Evolutionary conservation across 495 filamentous ascomycete genomes (phyloP).

Genomic region (Astrocystis sublimbata): DNA sequence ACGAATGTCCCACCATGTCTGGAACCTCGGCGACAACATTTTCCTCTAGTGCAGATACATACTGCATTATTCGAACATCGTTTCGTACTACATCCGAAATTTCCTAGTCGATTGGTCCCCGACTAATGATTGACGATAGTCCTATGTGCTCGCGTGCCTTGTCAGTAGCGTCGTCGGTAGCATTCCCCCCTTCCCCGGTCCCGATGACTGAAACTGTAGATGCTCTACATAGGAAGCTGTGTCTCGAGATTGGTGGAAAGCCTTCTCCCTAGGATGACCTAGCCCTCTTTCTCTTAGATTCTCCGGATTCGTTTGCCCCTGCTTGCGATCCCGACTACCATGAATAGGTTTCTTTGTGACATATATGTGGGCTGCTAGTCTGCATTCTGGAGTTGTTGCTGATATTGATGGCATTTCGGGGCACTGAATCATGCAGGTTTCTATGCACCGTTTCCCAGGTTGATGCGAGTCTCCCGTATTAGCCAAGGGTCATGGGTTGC

Average conservation of each 20-base stretch:
- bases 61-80: background rate
- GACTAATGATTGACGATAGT: background rate
- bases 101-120: background rate
- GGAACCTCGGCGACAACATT: background rate
- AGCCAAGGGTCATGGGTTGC: constrained; percentile 4
- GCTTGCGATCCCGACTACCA: background rate
- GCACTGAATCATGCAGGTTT: constrained; percentile 15
- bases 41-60: background rate
- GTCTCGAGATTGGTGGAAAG: background rate
- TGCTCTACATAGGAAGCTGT: background rate
- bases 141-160: too few relatives aligned
- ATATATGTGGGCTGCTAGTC: background rate
- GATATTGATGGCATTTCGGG: background rate
- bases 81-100: background rate
- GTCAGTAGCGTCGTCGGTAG: background rate
- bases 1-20: constrained; percentile 3
- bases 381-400: background rate
- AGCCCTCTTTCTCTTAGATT: background rate
- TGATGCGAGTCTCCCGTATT: constrained; percentile 4
- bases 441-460: constrained; percentile 19
- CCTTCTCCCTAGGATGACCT: background rate
- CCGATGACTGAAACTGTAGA: background rate
- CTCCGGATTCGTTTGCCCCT: constrained; percentile 4
- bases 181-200: background rate
- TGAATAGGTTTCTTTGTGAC: background rate